Evolutionary conservation across 805 yeast species (phyloP).

Genomic region (Zygosaccharomyces bailii): DNA sequence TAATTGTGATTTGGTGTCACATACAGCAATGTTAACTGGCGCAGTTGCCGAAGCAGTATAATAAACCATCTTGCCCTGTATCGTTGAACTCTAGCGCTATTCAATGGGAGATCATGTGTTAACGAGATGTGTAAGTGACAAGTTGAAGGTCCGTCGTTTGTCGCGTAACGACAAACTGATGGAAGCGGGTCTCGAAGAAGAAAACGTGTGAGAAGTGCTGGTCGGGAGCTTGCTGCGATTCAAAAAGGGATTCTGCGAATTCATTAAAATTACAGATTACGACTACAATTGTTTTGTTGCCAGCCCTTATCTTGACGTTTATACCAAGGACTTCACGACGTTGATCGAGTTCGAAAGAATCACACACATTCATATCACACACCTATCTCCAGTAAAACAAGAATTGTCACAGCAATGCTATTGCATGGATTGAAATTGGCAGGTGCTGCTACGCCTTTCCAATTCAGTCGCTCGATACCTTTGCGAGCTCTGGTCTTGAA

Average conservation of each 20-base stretch:
- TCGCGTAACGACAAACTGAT: not conserved
- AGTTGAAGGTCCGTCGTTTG: not conserved
- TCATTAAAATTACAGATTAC: too few species aligned
- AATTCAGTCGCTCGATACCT: conserved; percentile 1
- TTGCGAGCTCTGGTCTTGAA: not conserved
- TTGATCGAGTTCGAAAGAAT: too few species aligned
- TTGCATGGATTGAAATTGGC: not conserved
- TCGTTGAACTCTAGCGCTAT: too few species aligned
- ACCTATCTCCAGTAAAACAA: too few species aligned
- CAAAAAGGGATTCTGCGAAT: too few species aligned
- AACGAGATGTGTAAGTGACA: too few species aligned
- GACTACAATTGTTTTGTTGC: too few species aligned
- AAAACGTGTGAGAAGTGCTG: not conserved
- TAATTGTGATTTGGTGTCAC: conserved; percentile 29
- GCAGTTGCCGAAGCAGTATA: conserved; percentile 85
- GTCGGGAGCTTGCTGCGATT: not conserved
- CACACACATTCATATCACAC: too few species aligned
- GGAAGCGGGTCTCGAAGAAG: not conserved
- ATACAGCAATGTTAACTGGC: conserved; percentile 93
- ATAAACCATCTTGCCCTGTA: conserved; percentile 41
- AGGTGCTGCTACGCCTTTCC: not conserved
- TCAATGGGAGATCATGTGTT: too few species aligned
- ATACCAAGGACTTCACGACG: too few species aligned
- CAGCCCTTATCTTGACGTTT: too few species aligned
- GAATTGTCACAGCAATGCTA: conserved; percentile 1